phyloP scores from a whole-genome alignment of 2,329 filamentous ascomycete genomes.

The Biscogniauxia marginata region DNA sequence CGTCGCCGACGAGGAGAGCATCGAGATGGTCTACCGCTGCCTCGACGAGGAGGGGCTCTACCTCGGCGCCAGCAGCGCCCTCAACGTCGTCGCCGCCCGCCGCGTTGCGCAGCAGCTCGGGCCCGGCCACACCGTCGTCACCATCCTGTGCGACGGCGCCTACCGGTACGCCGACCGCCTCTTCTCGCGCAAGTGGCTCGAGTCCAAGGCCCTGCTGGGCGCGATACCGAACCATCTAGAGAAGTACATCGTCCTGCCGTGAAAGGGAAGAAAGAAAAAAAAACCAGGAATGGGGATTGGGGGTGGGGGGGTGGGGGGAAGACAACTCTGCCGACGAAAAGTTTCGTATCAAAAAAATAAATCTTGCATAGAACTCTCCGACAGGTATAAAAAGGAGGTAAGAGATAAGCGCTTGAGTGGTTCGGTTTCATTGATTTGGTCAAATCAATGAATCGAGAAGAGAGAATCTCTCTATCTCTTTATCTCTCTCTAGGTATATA shows the following conservation, averaged over 20 bases:
- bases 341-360: no score
- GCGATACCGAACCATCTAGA: conserved; percentile 82
- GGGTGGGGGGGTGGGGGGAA: background rate
- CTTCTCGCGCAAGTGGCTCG: conserved; percentile 89
- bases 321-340: background rate
- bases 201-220: conserved; percentile 76
- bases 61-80: conserved; percentile 85
- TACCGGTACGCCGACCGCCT: conserved; percentile 93
- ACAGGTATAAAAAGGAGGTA: no score
- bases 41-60: conserved; percentile 95
- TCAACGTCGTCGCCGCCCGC: conserved; percentile 95
- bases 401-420: background rate
- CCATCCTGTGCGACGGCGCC: conserved; percentile 92
- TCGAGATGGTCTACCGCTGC: conserved; percentile 96
- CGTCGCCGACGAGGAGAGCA: conserved; percentile 89
- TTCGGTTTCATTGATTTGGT: no score
- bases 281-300: conserved; percentile 5
- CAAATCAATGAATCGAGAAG: background rate
- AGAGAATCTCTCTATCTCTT: background rate
- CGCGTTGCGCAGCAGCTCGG: conserved; percentile 91
- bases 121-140: conserved; percentile 86
- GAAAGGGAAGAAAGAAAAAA: conserved; percentile 10
- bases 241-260: conserved; percentile 93
- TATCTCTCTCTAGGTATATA: conserved; percentile 6
- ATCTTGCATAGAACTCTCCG: no score